phyloP scores from a whole-genome alignment of 2,329 filamentous ascomycete species.

The Curvularia lunata region DNA sequence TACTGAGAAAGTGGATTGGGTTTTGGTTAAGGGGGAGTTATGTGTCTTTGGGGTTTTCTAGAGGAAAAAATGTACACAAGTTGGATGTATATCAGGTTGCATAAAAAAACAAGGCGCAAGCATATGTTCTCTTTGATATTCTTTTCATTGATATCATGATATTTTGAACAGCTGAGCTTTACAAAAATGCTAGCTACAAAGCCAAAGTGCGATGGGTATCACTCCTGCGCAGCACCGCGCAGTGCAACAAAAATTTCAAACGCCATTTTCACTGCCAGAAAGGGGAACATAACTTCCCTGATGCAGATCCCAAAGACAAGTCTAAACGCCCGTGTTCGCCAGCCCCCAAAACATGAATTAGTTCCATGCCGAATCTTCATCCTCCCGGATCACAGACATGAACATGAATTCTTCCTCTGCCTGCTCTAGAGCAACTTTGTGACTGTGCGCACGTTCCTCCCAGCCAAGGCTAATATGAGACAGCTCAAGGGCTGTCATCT shows the following conservation, averaged over 20 bases:
- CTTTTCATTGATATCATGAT: neutral
- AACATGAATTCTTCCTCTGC: slow-evolving; percentile 17
- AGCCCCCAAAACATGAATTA: neutral
- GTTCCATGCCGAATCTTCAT: slow-evolving; percentile 4
- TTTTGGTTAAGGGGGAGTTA: too few relatives aligned
- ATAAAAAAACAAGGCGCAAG: neutral
- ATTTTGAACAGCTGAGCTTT: neutral
- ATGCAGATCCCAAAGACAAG: neutral
- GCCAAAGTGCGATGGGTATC: slow-evolving; percentile 10
- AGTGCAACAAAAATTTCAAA: neutral
- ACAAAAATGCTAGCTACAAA: neutral
- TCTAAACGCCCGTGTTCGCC: neutral
- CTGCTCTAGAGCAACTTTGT: slow-evolving; percentile 14
- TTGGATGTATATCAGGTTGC: too few relatives aligned
- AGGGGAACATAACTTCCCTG: neutral
- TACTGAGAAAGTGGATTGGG: too few relatives aligned
- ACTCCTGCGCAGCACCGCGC: slow-evolving; percentile 1
- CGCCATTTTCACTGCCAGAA: neutral
- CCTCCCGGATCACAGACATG: slow-evolving; percentile 9
- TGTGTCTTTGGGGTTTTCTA: too few relatives aligned
- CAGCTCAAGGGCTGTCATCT: slow-evolving; percentile 18
- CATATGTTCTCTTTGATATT: neutral
- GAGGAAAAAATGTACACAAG: too few relatives aligned
- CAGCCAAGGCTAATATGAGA: slow-evolving; percentile 13
- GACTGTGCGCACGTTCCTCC: slow-evolving; percentile 12